Base-by-base conservation (phyloP, 257 asterid species). In the Ophiorrhiza pumila region DNA sequence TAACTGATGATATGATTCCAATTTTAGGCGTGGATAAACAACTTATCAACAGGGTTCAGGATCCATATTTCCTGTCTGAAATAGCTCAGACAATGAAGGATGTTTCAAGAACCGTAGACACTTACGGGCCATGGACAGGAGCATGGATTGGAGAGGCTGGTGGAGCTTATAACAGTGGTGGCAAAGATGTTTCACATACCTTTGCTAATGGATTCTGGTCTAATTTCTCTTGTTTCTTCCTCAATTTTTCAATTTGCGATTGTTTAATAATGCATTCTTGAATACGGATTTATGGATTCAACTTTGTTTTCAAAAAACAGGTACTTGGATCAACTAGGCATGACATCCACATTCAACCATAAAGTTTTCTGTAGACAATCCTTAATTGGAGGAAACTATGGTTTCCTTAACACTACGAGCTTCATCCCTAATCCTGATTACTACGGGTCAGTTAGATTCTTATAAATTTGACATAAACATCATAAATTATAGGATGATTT, bases 111-210 rank as follows among this genome's bases (percentile, higher is more conserved):
- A 79, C 77, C 63, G 80, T 85, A 23, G 70, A 80, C 57, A 23
- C 29, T 23, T 80, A 77, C 25, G 91, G 89, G 37, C 95, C 94
- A 17, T 87, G 90, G 90, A 4, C 94, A 1, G 81, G 85, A 47
- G 87, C 94, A 18, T 92, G 98, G 98, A 89, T 92, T 29, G 96
- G 98, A 65, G 98, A 92, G 78, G 71, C 97, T 12, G 98, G 96
- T 71, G 98, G 98, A 12, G 96, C 98, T 62, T 92, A 83, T 22
- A 92, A 87, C 55, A 92, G 96, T 79, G 96, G 98, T 64, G 94
- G 98, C 69, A 90, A 79, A 84, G 70, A 83, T 65, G 92, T 91
- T 10, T 92, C 96, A 0, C 88, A 81, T 65, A 74, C 92, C 63
- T 92, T 92, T 74, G 91, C 78, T 35, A 69, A 92, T 68, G 98